phyloP scores from a whole-genome alignment of 2,329 filamentous ascomycete genomes.

The Trichoderma simmonsii region DNA sequence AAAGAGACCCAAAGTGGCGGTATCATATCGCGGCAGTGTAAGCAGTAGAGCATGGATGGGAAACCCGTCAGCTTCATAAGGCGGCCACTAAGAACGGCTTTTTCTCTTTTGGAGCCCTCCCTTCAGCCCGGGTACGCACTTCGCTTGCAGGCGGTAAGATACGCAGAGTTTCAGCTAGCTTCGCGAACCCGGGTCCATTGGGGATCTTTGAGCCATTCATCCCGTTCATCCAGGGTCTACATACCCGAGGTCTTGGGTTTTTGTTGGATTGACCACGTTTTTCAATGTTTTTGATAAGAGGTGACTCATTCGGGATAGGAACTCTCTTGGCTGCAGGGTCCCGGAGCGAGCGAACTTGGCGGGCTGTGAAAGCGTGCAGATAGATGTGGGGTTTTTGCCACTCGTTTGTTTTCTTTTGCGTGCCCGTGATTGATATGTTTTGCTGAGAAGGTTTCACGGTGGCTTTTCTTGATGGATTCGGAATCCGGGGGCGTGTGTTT shows the following conservation, averaged over 20 bases:
- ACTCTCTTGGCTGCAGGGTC: background rate
- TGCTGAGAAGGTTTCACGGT: background rate
- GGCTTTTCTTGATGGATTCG: background rate
- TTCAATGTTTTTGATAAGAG: background rate
- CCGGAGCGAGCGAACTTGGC: background rate
- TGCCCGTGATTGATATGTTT: background rate
- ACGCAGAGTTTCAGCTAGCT: background rate
- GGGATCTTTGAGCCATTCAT: background rate
- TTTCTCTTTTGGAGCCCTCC: background rate
- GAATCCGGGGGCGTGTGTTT: background rate
- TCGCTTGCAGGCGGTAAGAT: background rate
- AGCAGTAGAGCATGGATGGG: background rate
- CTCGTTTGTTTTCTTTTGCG: background rate
- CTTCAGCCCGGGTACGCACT: background rate
- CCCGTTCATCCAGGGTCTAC: background rate
- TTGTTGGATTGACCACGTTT: background rate
- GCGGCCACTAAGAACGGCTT: background rate
- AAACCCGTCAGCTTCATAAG: background rate
- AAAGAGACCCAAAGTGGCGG: background rate
- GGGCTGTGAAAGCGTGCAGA: background rate
- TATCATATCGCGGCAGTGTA: background rate
- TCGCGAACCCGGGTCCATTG: background rate
- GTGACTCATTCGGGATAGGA: background rate
- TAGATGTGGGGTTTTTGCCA: background rate
- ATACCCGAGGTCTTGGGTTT: background rate